Percentiles rank a stretch among this genome's conserved stretches.
Conservation (phyloP, 169 alveolate species). For the Amoebophrya sp. region DNA sequence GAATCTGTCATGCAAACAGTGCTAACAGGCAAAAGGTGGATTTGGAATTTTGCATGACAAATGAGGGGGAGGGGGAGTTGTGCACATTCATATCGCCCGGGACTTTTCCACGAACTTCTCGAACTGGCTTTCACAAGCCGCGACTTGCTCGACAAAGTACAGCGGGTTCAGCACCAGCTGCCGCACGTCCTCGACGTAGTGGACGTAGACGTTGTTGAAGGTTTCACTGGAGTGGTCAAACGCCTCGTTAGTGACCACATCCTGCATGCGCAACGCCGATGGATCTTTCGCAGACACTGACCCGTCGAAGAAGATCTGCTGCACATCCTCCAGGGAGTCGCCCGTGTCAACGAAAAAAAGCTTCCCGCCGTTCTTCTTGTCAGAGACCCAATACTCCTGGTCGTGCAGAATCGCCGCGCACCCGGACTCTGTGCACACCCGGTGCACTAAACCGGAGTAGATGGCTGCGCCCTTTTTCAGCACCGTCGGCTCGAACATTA, state of each 20-base stretch:
- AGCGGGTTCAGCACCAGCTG: not conserved
- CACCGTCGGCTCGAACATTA: conserved; percentile 20
- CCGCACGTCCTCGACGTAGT: not conserved
- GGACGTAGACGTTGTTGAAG: not conserved
- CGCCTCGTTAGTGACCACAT: too few relatives aligned
- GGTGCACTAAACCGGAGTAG: not conserved
- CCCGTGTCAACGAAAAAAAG: not conserved
- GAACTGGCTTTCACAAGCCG: not conserved
- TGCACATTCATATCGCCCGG: too few relatives aligned
- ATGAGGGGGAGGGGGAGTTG: too few relatives aligned
- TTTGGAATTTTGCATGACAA: too few relatives aligned
- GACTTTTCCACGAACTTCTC: not conserved
- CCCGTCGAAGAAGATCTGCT: conserved; percentile 1
- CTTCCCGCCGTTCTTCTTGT: not conserved
- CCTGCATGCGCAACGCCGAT: too few relatives aligned
- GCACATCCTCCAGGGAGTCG: not conserved
- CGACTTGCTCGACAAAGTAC: not conserved
- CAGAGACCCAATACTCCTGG: not conserved
- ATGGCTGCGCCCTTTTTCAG: not conserved
- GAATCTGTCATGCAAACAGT: too few relatives aligned
- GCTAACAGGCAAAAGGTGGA: too few relatives aligned
- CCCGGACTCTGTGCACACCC: not conserved
- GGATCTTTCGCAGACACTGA: not conserved
- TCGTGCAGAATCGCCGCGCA: not conserved
- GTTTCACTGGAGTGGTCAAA: too few relatives aligned